Evolutionary conservation across 345 rosid genomes (phyloP).

Genomic region (Viola odorata): DNA sequence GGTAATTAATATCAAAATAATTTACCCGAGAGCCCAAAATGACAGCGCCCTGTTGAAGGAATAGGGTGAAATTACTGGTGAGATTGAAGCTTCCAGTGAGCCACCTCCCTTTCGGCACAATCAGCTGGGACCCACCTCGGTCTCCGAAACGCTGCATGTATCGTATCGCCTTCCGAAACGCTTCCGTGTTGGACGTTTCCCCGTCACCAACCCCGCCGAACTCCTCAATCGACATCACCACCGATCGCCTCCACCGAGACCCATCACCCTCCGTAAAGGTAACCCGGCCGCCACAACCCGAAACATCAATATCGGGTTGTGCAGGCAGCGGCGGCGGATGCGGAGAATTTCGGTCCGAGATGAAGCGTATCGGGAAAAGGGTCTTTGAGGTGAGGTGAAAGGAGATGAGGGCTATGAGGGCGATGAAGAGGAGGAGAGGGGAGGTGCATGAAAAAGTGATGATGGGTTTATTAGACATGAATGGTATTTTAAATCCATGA

Average conservation of each 20-base stretch:
- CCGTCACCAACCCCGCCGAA: constrained; percentile 97
- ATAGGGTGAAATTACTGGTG: constrained; percentile 88
- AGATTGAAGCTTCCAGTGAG: constrained; percentile 90
- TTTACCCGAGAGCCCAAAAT: constrained; percentile 85
- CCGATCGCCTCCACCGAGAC: constrained; percentile 31
- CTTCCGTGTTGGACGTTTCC: constrained; percentile 58
- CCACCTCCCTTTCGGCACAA: constrained; percentile 78
- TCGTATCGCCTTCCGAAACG: constrained; percentile 61
- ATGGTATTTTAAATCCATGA: too few species aligned
- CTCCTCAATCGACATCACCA: constrained; percentile 63
- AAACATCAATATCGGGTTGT: background rate
- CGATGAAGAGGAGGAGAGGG: constrained; percentile 41
- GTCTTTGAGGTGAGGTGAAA: constrained; percentile 55
- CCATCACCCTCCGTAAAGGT: constrained; percentile 38
- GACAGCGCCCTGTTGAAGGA: constrained; percentile 70
- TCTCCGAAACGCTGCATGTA: constrained; percentile 43
- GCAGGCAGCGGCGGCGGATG: constrained; percentile 1
- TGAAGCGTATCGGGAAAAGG: constrained; percentile 26
- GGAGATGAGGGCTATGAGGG: constrained; percentile 44
- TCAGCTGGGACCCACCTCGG: constrained; percentile 66
- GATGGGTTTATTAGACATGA: background rate
- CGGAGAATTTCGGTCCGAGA: constrained; percentile 8
- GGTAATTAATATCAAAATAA: background rate
- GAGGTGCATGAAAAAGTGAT: constrained; percentile 44
- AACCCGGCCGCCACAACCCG: constrained; percentile 6